Evolutionary conservation across 208 protist species (phyloP), one percentile per base, ranked within the genome.

Genomic region (Wallacemonas sp.): DNA sequence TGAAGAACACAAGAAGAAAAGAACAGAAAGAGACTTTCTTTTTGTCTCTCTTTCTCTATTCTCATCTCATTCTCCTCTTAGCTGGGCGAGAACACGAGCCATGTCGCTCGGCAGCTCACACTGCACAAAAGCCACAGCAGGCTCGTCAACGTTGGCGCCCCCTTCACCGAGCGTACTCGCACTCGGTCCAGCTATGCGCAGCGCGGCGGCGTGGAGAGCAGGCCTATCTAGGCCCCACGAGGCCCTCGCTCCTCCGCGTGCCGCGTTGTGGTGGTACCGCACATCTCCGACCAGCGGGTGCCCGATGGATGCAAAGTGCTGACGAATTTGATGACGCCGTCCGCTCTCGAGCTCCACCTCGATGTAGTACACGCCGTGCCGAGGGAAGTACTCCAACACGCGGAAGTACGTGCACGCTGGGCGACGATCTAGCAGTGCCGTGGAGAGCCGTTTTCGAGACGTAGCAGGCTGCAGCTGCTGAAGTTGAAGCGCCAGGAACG

Each of bases 311-410:
- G 82, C 83, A 59, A 95, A 87, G 69, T 95, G 86, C 67, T 95
- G 89, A 14, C 89, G 89, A 54, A 95, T 84, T 54, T 95, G 89
- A 34, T 95, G 89, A 26, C 89, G 75, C 36, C 84, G 72, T 17
- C 89, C 89, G 45, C 76, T 83, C 34, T 59, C 47, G 14, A 95
- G 74, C 47, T 64, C 44, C 21, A 91, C 74, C 68, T 93, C 69
- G 19, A 95, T 70, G 58, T 88, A 67, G 62, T 79, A 82, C 27
- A 95, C 79, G 15, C 75, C 73, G 31, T 56, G 66, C 22, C 30
- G 41, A 0, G 79, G 76, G 27, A 91, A 93, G 67, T 77, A 79
- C 68, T 82, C 71, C 41, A 91, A 49, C 22, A 95, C 84, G 36
- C 79, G 75, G 58, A 78, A 93, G n/a, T 39, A 44, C 6, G 89